Evolutionary conservation across 202 grass and related monocot species (phyloP).

Genomic region (Bolboschoenoplectus hybrid): DNA sequence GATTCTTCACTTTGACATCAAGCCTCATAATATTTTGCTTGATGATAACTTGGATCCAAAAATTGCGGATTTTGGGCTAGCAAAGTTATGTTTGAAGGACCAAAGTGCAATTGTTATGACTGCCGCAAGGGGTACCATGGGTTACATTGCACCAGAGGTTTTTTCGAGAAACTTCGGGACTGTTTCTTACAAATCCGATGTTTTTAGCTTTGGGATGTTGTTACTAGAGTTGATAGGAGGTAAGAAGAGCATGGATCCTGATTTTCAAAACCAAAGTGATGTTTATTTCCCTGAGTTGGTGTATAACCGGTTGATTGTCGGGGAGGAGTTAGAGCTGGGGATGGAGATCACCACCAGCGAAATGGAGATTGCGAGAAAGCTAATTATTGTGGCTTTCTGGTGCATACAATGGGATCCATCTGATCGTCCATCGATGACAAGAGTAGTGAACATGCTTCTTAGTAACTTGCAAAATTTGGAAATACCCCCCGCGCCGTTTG

Average conservation of each 20-base stretch:
- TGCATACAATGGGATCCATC: conserved; percentile 53
- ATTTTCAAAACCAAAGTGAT: conserved; percentile 28
- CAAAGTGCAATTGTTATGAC: conserved; percentile 49
- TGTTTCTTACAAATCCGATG: conserved; percentile 57
- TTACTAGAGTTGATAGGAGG: conserved; percentile 51
- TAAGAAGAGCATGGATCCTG: conserved; percentile 42
- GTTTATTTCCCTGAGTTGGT: conserved; percentile 50
- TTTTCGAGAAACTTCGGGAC: conserved; percentile 57
- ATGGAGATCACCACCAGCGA: conserved; percentile 27
- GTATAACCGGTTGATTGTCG: conserved; percentile 35
- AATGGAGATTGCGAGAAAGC: conserved; percentile 39
- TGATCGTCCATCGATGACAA: conserved; percentile 49
- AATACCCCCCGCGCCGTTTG: conserved; percentile 47
- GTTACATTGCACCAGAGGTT: conserved; percentile 55
- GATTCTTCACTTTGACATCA: conserved; percentile 65
- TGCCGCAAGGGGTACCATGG: conserved; percentile 57
- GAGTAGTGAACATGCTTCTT: conserved; percentile 45
- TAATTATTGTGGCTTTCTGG: conserved; percentile 56
- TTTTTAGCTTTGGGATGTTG: conserved; percentile 56
- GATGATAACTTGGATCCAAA: conserved; percentile 48
- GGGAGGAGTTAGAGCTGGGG: conserved; percentile 7
- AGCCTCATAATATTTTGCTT: conserved; percentile 53
- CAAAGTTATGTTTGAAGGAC: conserved; percentile 54
- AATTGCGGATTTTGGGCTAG: conserved; percentile 63
- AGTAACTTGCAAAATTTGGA: conserved; percentile 42